Percentiles rank a stretch among this genome's conserved stretches.
These are phyloP conservation scores for Diaporthe ilicicola DNA, from an alignment of 2,329 filamentous ascomycete species.

Conservation along the genomic window DNA sequence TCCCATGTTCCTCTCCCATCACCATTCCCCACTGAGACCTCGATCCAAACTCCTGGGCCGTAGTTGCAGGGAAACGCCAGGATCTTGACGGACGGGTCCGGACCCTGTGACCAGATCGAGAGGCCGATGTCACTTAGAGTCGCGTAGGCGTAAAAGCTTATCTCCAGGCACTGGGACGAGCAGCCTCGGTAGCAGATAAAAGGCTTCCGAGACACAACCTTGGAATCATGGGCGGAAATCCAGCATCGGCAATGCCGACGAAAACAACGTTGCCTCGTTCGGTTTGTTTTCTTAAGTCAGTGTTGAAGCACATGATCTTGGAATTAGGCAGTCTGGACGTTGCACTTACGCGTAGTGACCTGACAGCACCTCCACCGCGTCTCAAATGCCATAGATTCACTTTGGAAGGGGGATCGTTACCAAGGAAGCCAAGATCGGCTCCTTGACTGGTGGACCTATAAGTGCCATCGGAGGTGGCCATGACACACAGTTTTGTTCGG, in stretches of 20 bases:
- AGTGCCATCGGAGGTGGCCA: neutral
- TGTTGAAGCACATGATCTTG: neutral
- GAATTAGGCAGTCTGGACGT: neutral
- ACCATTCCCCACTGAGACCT: neutral
- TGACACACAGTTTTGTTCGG: neutral
- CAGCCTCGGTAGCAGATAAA: neutral
- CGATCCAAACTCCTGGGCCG: slow-evolving; percentile 1
- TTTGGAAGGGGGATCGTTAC: neutral
- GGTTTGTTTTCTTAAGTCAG: neutral
- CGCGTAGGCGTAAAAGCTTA: neutral
- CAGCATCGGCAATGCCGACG: neutral
- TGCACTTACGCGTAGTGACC: neutral
- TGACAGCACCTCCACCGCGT: neutral
- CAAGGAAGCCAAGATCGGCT: neutral
- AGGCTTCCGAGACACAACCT: neutral
- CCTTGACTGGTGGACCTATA: neutral
- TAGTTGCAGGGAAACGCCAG: neutral
- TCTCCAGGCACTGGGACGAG: neutral
- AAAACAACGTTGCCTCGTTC: neutral
- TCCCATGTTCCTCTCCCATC: neutral
- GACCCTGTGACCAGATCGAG: neutral
- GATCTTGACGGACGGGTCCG: neutral
- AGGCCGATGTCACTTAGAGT: neutral
- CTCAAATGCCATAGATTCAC: neutral
- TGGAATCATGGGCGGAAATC: neutral